phyloP scores from a whole-genome alignment of 2,329 filamentous ascomycete genomes.

The Fusarium multiceps region DNA sequence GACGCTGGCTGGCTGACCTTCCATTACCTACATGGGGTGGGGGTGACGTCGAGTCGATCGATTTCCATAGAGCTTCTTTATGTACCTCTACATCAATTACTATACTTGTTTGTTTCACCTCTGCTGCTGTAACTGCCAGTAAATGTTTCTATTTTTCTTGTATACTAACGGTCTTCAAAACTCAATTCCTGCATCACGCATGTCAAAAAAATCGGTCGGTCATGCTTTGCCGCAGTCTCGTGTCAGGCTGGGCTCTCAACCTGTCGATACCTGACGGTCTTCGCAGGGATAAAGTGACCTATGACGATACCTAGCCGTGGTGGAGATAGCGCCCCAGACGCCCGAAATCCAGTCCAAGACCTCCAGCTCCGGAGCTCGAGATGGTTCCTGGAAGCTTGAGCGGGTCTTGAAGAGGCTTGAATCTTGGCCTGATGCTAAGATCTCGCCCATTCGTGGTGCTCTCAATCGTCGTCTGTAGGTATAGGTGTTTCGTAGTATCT shows the following conservation, averaged over 20 bases:
- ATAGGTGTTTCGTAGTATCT: not conserved
- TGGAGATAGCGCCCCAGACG: conserved; percentile 32
- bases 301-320: conserved; percentile 41
- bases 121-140: not conserved
- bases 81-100: conserved; percentile 13
- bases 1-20: conserved; percentile 15
- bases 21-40: conserved; percentile 10
- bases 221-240: conserved; percentile 1
- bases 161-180: not conserved
- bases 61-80: conserved; percentile 7
- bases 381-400: conserved; percentile 16
- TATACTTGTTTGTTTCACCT: not conserved
- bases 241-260: conserved; percentile 30
- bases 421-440: not conserved
- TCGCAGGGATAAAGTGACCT: conserved; percentile 33
- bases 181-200: conserved; percentile 1
- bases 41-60: conserved; percentile 46
- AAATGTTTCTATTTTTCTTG: not conserved
- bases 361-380: conserved; percentile 1
- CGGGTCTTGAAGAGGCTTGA: not conserved
- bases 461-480: not conserved
- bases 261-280: conserved; percentile 40
- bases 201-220: conserved; percentile 2
- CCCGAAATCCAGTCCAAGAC: conserved; percentile 24
- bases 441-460: not conserved